These are phyloP conservation scores for Fusarium nematophilum DNA, from an alignment of 2,329 filamentous ascomycete genomes.

Conservation along the genomic window DNA sequence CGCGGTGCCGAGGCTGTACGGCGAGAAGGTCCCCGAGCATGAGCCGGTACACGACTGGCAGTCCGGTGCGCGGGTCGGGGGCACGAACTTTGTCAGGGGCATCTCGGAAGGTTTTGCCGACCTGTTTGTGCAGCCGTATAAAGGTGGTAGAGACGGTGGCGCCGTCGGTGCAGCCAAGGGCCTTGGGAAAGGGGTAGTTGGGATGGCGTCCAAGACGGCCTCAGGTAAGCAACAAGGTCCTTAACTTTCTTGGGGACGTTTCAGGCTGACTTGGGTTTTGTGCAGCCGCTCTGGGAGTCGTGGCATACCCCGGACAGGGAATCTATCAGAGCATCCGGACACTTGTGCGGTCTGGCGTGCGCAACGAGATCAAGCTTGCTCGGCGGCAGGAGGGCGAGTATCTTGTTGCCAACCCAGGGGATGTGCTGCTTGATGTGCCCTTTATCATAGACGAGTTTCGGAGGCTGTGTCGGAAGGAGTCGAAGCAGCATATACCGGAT, in stretches of 20 bases:
- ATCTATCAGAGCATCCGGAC: conserved; percentile 33
- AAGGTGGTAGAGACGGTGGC: conserved; percentile 22
- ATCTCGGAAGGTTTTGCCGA: conserved; percentile 22
- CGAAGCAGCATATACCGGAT: neutral
- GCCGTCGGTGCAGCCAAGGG: conserved; percentile 13
- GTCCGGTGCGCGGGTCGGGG: conserved; percentile 17
- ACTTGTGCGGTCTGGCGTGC: conserved; percentile 13
- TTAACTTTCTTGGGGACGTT: neutral
- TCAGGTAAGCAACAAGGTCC: conserved; percentile 19
- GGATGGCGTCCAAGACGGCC: conserved; percentile 26
- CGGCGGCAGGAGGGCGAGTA: conserved; percentile 22
- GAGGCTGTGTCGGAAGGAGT: conserved; percentile 12
- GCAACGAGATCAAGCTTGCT: conserved; percentile 17
- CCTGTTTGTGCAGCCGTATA: conserved; percentile 22
- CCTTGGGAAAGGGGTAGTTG: conserved; percentile 25
- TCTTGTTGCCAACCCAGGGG: neutral
- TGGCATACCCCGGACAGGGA: conserved; percentile 29
- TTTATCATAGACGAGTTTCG: conserved; percentile 24
- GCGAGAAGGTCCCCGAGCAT: conserved; percentile 24
- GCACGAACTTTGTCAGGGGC: conserved; percentile 22
- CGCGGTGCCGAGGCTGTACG: conserved; percentile 27
- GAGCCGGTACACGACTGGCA: conserved; percentile 23
- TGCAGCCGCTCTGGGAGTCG: conserved; percentile 24
- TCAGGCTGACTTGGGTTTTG: neutral
- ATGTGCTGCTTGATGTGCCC: neutral